Percentiles rank a stretch among this genome's conserved stretches.
Evolutionary conservation across 805 yeast genomes (phyloP).

Genomic region (Scheffersomyces amazonensis): DNA sequence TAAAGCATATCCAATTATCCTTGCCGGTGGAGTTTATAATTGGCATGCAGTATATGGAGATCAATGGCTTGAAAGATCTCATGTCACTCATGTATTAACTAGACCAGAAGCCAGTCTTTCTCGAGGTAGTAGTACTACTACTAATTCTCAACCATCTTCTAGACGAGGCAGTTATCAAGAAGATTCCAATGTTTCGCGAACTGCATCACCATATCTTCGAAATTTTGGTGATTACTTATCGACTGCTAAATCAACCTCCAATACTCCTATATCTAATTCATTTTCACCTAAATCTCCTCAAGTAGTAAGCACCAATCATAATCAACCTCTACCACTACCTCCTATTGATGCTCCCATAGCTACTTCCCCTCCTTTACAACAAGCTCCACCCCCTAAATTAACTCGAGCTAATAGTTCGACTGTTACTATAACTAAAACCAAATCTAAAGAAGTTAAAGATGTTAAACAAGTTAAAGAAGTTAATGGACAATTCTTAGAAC

Average conservation of each 20-base stretch:
- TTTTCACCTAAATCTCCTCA: conserved; percentile 3
- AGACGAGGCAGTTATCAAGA: not conserved
- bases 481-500: conserved; percentile 18
- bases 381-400: not conserved
- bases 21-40: conserved; percentile 34
- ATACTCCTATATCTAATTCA: conserved; percentile 17
- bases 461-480: conserved; percentile 1
- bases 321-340: not conserved
- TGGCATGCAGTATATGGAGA: conserved; percentile 35
- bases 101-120: not conserved
- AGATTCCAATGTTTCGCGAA: not conserved
- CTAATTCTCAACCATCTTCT: not conserved
- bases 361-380: not conserved
- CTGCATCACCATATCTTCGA: conserved; percentile 5
- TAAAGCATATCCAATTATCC: conserved; percentile 27
- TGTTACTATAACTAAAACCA: not conserved
- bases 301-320: not conserved
- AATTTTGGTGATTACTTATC: conserved; percentile 13
- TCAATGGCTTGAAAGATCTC: conserved; percentile 13
- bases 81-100: conserved; percentile 6
- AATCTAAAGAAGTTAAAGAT: not conserved
- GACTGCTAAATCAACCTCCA: conserved; percentile 13
- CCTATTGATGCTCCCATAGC: not conserved
- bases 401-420: not conserved
- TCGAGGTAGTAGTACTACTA: not conserved